phyloP scores from a whole-genome alignment of 2,329 filamentous ascomycete species.

The Clonostachys rhizophaga region DNA sequence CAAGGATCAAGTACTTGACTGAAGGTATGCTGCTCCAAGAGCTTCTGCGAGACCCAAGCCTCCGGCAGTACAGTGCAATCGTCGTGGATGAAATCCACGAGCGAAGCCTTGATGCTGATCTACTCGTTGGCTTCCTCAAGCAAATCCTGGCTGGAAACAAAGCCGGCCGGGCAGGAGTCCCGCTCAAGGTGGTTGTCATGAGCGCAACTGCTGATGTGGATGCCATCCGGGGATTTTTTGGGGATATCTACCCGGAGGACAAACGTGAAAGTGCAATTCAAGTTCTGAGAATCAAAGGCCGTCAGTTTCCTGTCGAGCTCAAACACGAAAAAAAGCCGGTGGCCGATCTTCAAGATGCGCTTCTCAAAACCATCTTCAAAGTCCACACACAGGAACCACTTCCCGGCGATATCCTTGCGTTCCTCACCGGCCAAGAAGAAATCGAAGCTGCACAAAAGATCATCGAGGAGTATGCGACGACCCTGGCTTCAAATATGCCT shows the following conservation, averaged over 20 bases:
- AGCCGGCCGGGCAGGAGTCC: conserved; percentile 62
- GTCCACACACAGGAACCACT: conserved; percentile 84
- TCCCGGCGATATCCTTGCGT: conserved; percentile 91
- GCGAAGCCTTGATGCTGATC: conserved; percentile 87
- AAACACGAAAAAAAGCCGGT: conserved; percentile 71
- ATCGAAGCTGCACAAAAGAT: conserved; percentile 79
- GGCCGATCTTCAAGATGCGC: conserved; percentile 75
- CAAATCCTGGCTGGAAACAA: conserved; percentile 63
- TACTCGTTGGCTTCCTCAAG: conserved; percentile 84
- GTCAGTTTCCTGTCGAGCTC: conserved; percentile 80
- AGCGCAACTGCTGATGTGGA: conserved; percentile 92
- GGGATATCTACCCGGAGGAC: conserved; percentile 13
- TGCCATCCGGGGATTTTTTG: conserved; percentile 72
- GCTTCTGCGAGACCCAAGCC: conserved; percentile 76
- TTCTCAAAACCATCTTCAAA: conserved; percentile 78
- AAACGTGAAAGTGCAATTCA: conserved; percentile 17
- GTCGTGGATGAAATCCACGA: conserved; percentile 98
- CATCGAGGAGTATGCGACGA: conserved; percentile 73
- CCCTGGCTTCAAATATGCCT: conserved; percentile 70
- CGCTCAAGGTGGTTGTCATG: conserved; percentile 91
- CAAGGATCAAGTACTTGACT: conserved; percentile 87
- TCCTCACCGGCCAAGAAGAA: conserved; percentile 88
- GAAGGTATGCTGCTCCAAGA: conserved; percentile 97
- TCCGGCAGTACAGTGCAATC: conserved; percentile 83
- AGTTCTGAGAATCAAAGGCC: conserved; percentile 70